Conservation (phyloP, 2,329 filamentous ascomycete genomes). For the Claviceps pusilla region DNA sequence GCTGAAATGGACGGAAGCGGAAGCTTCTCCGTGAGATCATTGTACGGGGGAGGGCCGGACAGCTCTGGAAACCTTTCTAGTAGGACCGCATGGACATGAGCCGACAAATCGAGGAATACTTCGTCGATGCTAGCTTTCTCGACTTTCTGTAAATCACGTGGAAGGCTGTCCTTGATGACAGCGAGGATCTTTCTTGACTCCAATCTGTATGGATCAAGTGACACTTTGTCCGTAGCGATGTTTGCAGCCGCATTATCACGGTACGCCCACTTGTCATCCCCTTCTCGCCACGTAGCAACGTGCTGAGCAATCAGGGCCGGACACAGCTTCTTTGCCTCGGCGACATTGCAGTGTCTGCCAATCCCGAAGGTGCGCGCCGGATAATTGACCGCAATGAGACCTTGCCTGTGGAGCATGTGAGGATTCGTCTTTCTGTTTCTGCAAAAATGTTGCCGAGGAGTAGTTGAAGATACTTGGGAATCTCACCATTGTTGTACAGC, state of each 20-base stretch:
- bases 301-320: slow-evolving; percentile 76
- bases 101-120: slow-evolving; percentile 83
- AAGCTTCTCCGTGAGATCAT: slow-evolving; percentile 55
- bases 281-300: slow-evolving; percentile 88
- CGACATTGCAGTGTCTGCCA: slow-evolving; percentile 59
- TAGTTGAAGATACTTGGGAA: background rate
- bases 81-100: slow-evolving; percentile 62
- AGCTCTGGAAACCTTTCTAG: slow-evolving; percentile 66
- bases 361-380: slow-evolving; percentile 71
- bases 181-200: slow-evolving; percentile 72
- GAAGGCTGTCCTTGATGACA: slow-evolving; percentile 59
- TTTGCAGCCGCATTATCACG: slow-evolving; percentile 63
- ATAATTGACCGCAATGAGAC: slow-evolving; percentile 92
- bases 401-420: slow-evolving; percentile 44
- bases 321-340: slow-evolving; percentile 75
- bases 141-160: slow-evolving; percentile 50
- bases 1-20: slow-evolving; percentile 55
- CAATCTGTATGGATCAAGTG: slow-evolving; percentile 76
- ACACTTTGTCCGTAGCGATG: slow-evolving; percentile 84
- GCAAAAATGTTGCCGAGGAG: background rate
- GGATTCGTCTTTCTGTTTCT: background rate
- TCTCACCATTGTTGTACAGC: slow-evolving; percentile 81
- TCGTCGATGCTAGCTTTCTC: slow-evolving; percentile 96
- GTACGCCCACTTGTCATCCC: slow-evolving; percentile 85
- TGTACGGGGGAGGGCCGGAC: slow-evolving; percentile 46